These are phyloP conservation scores for Saccharomyces kudriavzevii DNA, from an alignment of 805 yeast genomes.

Conservation along the genomic window DNA sequence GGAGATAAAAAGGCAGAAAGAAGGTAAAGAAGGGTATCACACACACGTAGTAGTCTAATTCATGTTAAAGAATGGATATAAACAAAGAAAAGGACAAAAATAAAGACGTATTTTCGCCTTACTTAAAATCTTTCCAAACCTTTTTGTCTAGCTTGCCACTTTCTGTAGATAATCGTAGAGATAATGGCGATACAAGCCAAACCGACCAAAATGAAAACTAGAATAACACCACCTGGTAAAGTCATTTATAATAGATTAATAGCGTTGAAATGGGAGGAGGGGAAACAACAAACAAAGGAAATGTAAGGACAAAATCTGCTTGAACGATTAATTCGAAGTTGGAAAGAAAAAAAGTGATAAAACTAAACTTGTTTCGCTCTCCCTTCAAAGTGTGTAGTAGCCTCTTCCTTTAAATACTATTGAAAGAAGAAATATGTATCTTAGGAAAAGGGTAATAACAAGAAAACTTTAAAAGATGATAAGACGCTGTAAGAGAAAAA, in stretches of 20 bases:
- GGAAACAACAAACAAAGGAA: not conserved
- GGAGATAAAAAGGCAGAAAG: not conserved
- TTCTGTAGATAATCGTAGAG: slow-evolving; percentile 26
- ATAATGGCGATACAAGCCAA: slow-evolving; percentile 30
- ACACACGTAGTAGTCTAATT: slow-evolving; percentile 1
- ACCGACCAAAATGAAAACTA: slow-evolving; percentile 45
- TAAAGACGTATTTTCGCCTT: not conserved
- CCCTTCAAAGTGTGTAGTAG: not conserved
- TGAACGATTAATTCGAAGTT: not conserved
- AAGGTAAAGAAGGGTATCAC: not conserved
- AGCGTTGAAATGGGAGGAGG: not conserved
- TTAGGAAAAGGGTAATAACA: not conserved
- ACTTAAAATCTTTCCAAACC: slow-evolving; percentile 33
- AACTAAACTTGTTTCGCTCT: not conserved
- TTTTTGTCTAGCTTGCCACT: slow-evolving; percentile 31
- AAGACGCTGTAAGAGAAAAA: not conserved
- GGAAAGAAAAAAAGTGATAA: not conserved
- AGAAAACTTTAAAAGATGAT: not conserved
- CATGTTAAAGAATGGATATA: not conserved
- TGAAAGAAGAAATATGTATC: not conserved
- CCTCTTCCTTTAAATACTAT: slow-evolving; percentile 1
- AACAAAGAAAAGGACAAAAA: not conserved
- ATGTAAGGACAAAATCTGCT: not conserved
- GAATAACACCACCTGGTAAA: slow-evolving; percentile 66
- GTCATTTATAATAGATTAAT: slow-evolving; percentile 2